phyloP scores from a whole-genome alignment of 2,329 filamentous ascomycete species.

The Helotiales sp. region DNA sequence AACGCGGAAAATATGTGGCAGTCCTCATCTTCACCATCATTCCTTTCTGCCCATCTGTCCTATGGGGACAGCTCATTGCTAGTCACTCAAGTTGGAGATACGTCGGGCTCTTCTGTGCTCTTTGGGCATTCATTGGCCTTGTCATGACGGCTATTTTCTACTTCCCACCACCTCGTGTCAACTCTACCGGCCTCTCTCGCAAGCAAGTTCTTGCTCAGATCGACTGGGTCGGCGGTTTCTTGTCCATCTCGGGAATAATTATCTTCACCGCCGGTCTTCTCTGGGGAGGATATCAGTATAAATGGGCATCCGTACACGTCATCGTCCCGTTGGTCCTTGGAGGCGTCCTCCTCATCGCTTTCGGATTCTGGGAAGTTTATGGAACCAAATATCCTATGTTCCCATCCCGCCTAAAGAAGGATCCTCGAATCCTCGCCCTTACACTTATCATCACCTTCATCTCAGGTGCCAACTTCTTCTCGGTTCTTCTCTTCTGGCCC shows the following conservation, averaged over 20 bases:
- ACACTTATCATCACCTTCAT: slow-evolving; percentile 59
- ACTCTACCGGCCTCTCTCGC: slow-evolving; percentile 39
- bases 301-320: slow-evolving; percentile 56
- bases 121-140: slow-evolving; percentile 54
- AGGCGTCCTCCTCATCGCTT: slow-evolving; percentile 43
- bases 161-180: slow-evolving; percentile 50
- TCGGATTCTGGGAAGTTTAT: slow-evolving; percentile 54
- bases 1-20: slow-evolving; percentile 61
- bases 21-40: slow-evolving; percentile 59
- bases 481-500: slow-evolving; percentile 53
- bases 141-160: slow-evolving; percentile 52
- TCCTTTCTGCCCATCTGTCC: slow-evolving; percentile 59
- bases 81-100: slow-evolving; percentile 53
- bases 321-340: slow-evolving; percentile 56
- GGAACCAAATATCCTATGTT: slow-evolving; percentile 47
- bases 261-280: slow-evolving; percentile 51
- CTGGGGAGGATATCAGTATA: slow-evolving; percentile 60
- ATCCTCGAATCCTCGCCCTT: slow-evolving; percentile 49
- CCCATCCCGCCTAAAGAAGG: slow-evolving; percentile 53
- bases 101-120: slow-evolving; percentile 50
- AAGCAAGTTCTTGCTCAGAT: slow-evolving; percentile 44
- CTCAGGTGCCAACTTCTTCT: slow-evolving; percentile 53
- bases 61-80: slow-evolving; percentile 59
- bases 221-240: slow-evolving; percentile 51
- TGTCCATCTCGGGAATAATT: slow-evolving; percentile 50